Evolutionary conservation across 257 asterid species (phyloP).

Genomic region (Solanum microdontum): DNA sequence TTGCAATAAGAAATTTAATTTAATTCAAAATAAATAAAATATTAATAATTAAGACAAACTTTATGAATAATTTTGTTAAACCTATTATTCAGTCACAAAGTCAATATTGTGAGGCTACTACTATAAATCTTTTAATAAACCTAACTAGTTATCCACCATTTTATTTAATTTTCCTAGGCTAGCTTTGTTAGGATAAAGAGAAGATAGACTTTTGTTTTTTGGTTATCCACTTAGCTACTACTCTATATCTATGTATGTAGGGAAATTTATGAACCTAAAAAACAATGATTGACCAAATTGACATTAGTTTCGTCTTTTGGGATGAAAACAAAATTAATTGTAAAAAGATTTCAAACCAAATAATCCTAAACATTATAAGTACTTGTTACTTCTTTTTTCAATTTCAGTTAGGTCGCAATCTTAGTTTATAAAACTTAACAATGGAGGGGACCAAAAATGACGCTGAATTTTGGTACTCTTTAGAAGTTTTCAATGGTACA

Average conservation of each 20-base stretch:
- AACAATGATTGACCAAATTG: not conserved
- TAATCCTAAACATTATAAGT: not conserved
- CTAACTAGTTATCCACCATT: not conserved
- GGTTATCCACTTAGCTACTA: not conserved
- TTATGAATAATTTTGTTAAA: not conserved
- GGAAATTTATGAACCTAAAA: not conserved
- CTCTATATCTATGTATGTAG: not conserved
- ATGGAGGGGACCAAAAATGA: not conserved
- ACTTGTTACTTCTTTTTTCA: not conserved
- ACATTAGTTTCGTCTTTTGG: not conserved
- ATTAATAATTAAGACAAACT: not conserved
- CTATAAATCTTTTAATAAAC: not conserved
- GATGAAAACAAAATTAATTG: not conserved
- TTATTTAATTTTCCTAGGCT: not conserved
- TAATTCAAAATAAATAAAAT: not conserved
- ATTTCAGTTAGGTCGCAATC: not conserved
- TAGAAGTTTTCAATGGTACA: not conserved
- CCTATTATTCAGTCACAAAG: not conserved
- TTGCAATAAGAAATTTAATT: not conserved
- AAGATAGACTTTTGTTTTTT: not conserved
- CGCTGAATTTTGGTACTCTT: not conserved
- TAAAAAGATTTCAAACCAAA: not conserved
- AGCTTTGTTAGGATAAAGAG: not conserved
- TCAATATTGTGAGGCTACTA: not conserved
- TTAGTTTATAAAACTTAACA: not conserved